Percentiles rank a stretch among this genome's conserved stretches.
Evolutionary conservation across 345 rosid genomes (phyloP).

Genomic region (Corchorus capsularis): DNA sequence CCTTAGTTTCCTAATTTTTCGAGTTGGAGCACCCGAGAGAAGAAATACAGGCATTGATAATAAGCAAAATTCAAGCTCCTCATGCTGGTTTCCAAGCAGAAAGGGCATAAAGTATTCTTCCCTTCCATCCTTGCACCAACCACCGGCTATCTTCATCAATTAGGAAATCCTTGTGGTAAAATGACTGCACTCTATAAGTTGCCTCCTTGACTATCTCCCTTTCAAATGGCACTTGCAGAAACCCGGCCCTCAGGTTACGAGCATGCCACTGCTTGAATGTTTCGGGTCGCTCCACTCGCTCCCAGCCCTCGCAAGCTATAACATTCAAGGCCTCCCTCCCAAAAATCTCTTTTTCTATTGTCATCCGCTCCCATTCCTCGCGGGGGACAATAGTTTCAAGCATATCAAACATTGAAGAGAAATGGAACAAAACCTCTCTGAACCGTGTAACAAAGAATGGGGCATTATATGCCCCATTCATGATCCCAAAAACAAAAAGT

Average conservation of each 20-base stretch:
- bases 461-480: constrained; percentile 76
- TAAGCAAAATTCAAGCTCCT: constrained; percentile 19
- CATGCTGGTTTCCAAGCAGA: constrained; percentile 79
- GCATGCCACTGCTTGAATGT: constrained; percentile 93
- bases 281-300: constrained; percentile 95
- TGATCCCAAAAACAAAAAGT: constrained; percentile 60
- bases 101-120: constrained; percentile 71
- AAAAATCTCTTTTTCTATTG: constrained; percentile 69
- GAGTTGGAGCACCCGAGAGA: not conserved
- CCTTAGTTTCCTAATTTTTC: not conserved
- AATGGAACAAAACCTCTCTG: constrained; percentile 89
- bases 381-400: constrained; percentile 76
- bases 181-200: constrained; percentile 37
- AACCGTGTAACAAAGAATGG: constrained; percentile 90
- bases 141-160: constrained; percentile 72
- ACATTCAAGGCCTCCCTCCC: constrained; percentile 88
- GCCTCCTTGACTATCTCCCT: constrained; percentile 46
- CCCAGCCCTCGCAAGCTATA: constrained; percentile 89
- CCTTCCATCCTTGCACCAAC: constrained; percentile 97
- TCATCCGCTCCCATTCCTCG: constrained; percentile 71
- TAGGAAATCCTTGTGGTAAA: constrained; percentile 79
- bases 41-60: not conserved
- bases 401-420: constrained; percentile 89
- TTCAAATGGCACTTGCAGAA: constrained; percentile 63
- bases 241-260: constrained; percentile 74